These are phyloP conservation scores for Nakazawaea siamensis DNA, from an alignment of 805 yeast genomes.

Conservation along the genomic window DNA sequence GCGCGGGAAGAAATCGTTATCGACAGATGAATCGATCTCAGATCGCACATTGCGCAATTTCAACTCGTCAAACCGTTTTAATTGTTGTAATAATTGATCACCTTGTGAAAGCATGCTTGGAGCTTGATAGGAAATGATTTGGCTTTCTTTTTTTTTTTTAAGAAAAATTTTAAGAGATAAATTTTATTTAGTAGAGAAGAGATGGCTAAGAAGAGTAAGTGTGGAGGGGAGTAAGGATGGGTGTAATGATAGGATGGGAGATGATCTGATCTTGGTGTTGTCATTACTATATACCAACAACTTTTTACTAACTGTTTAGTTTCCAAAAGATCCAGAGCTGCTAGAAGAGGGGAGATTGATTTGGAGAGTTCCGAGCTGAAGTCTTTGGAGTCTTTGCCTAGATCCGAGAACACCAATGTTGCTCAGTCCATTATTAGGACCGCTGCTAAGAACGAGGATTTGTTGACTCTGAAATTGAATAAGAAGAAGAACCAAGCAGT, in stretches of 20 bases:
- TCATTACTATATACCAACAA: neutral
- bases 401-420: constrained; percentile 51
- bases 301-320: constrained; percentile 17
- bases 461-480: constrained; percentile 48
- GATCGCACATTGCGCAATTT: constrained; percentile 9
- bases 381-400: constrained; percentile 43
- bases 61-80: constrained; percentile 23
- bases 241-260: no score
- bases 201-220: constrained; percentile 11
- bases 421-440: constrained; percentile 60
- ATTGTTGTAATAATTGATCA: constrained; percentile 24
- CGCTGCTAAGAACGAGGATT: constrained; percentile 54
- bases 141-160: neutral
- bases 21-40: neutral
- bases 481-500: constrained; percentile 15
- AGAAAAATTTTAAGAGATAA: no score
- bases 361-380: constrained; percentile 35
- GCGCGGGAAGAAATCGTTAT: no score
- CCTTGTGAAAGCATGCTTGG: constrained; percentile 23
- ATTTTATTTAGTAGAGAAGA: neutral
- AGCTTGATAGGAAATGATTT: neutral
- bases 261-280: no score
- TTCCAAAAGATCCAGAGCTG: constrained; percentile 70
- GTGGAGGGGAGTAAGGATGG: neutral
- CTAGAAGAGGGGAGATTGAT: constrained; percentile 53